Conservation (phyloP, 768 basidiomycete genomes). For the Phaeotremella fagi region DNA sequence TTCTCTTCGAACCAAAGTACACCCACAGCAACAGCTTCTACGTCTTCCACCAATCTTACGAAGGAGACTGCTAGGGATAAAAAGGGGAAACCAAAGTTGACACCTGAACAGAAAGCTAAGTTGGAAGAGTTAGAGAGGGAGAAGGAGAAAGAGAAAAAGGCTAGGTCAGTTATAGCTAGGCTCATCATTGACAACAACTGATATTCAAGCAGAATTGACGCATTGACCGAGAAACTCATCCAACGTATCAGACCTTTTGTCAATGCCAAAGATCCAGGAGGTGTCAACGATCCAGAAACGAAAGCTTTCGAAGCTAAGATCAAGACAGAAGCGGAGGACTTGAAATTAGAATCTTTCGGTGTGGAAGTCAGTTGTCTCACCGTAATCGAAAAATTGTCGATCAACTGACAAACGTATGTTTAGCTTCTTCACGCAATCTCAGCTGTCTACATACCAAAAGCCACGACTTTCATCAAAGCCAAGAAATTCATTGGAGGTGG, state of each 20-base stretch:
- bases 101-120: slow-evolving; percentile 79
- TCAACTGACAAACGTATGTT: neutral
- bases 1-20: slow-evolving; percentile 18
- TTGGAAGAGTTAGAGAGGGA: slow-evolving; percentile 75
- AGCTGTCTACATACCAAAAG: slow-evolving; percentile 87
- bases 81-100: slow-evolving; percentile 54
- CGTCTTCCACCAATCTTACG: slow-evolving; percentile 1
- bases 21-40: slow-evolving; percentile 19
- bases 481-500: slow-evolving; percentile 86
- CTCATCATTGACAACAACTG: too few relatives aligned
- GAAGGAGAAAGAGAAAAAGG: slow-evolving; percentile 58
- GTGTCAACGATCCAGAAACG: slow-evolving; percentile 68
- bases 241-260: slow-evolving; percentile 86
- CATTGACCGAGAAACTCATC: slow-evolving; percentile 69
- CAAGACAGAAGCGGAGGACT: slow-evolving; percentile 78
- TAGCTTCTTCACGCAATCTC: slow-evolving; percentile 87
- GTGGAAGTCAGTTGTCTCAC: slow-evolving; percentile 65
- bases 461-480: slow-evolving; percentile 83
- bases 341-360: slow-evolving; percentile 96
- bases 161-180: slow-evolving; percentile 38
- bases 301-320: slow-evolving; percentile 70
- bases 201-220: slow-evolving; percentile 58
- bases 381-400: neutral
- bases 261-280: slow-evolving; percentile 74
- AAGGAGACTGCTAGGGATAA: slow-evolving; percentile 46